Evolutionary conservation across 306 rosid genomes (phyloP), one percentile per base, ranked within the genome.

Genomic region (Citrullus colocynthis): DNA sequence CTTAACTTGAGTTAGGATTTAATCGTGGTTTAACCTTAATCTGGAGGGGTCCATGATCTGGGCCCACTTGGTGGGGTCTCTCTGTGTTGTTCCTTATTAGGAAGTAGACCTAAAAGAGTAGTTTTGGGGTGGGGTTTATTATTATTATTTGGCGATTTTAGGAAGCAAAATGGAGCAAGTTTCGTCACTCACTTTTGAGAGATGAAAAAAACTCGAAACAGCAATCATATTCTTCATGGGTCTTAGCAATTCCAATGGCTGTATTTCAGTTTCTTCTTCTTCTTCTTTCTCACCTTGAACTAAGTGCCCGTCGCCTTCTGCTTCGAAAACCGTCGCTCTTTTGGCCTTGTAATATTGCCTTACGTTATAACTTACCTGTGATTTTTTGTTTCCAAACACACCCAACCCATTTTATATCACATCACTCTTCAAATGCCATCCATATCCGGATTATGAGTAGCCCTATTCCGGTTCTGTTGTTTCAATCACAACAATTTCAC

Each of bases 221-320:
- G 77, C 77, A 72, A 72, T 28, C 76, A 24, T 72, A 72, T 70
- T 44, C 36, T 45, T 70, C 75, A 44, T 70, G 11, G 75, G 2
- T 45, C 17, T 21, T 21, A 70, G 6, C 76, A 70, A 44, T 13
- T 21, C 39, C 52, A 45, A 45, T 70, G 56, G 37, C 20, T 70
- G 14, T 28, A 48, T 72, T 72, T 16, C 5, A 42, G 57, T 71
- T 69, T 41, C 55, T 69, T 69, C 32, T 42, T 37, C 55, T n/a
- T 67, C 52, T 42, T 37, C 55, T 66, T 10, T 42, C 75, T 39
- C 18, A 11, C 55, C 36, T 44, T 44, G 76, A n/a, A 24, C 58
- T 70, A 21, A 45, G 76, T 12, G 76, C 76, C 54, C 74, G 54
- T 67, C 72, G 6, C 28, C 55, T 42, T 42, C 75, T 48, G 76